Percentiles rank a stretch among this genome's conserved stretches.
These are phyloP conservation scores for Starmerella tilneyi DNA, from an alignment of 805 yeast species.

Conservation along the genomic window DNA sequence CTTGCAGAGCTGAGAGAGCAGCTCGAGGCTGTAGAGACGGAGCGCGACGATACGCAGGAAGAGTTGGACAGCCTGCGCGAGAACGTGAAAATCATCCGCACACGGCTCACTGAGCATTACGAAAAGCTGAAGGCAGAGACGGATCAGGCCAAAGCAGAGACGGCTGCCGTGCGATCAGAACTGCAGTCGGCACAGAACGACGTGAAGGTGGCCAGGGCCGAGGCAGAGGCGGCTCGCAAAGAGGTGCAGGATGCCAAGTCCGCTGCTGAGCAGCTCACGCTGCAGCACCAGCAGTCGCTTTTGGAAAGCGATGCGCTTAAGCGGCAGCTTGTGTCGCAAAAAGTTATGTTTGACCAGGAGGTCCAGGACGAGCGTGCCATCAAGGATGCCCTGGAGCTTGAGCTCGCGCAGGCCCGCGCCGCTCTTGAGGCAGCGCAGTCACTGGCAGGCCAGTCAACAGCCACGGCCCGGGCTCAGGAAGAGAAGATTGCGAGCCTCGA, in stretches of 20 bases:
- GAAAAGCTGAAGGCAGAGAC: constrained; percentile 32
- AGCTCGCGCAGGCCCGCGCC: constrained; percentile 31
- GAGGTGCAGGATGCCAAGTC: background rate
- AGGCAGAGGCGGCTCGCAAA: constrained; percentile 2
- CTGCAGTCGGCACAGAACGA: background rate
- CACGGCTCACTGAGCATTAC: constrained; percentile 37
- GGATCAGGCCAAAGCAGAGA: constrained; percentile 21
- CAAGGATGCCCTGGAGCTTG: constrained; percentile 15
- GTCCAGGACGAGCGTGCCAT: constrained; percentile 9
- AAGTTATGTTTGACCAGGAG: constrained; percentile 21
- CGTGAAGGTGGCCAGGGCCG: background rate
- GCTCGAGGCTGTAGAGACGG: constrained; percentile 41
- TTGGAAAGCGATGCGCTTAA: constrained; percentile 5
- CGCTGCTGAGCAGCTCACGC: background rate
- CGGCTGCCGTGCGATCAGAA: background rate
- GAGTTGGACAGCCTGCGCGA: constrained; percentile 36
- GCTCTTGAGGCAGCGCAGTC: constrained; percentile 16
- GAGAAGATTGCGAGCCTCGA: constrained; percentile 29
- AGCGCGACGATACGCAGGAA: constrained; percentile 33
- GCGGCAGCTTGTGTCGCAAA: constrained; percentile 17
- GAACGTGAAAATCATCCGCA: constrained; percentile 32
- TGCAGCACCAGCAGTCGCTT: background rate
- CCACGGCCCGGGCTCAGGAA: constrained; percentile 10
- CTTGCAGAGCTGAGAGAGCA: constrained; percentile 6
- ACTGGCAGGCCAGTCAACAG: background rate